Evolutionary conservation across 805 yeast genomes (phyloP), one percentile per base, ranked within the genome.

Genomic region (Candida quercuum): DNA sequence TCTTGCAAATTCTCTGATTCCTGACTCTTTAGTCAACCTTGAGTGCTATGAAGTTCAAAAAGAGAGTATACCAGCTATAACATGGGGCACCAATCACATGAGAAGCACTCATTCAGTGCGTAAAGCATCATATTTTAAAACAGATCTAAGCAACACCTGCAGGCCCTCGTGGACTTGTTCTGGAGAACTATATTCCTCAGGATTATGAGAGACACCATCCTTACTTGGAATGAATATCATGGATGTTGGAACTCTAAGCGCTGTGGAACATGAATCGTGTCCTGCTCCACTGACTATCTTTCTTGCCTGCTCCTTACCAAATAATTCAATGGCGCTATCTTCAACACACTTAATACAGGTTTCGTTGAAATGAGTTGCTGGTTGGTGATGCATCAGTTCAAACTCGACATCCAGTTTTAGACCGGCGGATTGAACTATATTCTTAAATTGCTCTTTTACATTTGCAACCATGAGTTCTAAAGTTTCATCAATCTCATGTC

Each of bases 161-260:
- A 78, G 70, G 0, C 88, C 87, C 28, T 70, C 66, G 31, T 73
- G 76, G n/a, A 77, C 66, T 42, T 80, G 76, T 41, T 78, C 78
- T 3, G 85, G 86, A 0, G 75, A 67, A 16, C 80, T 68, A 52
- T 76, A 81, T 48, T 81, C 88, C 37, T 67, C 72, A 9, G 80
- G 82, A 54, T 78, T 78, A 55, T 81, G 88, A 19, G 79, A 71
- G 27, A 81, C 64, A 18, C 87, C 87, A 49, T 76, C 80, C 45
- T 62, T 71, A 22, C 81, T 72, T 7, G 89, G 88, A 48, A 80
- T 76, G 54, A 81, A 81, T 24, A 81, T 74, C 87, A 81, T 81
- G 2, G 86, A 73, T 0, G 88, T 80, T 28, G 89, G 88, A 28
- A 74, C 71, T 32, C 67, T 64, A 6, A 61, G 48, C 8, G 74